phyloP scores from a whole-genome alignment of 495 filamentous ascomycete genomes.

The Aspergillus affinis region DNA sequence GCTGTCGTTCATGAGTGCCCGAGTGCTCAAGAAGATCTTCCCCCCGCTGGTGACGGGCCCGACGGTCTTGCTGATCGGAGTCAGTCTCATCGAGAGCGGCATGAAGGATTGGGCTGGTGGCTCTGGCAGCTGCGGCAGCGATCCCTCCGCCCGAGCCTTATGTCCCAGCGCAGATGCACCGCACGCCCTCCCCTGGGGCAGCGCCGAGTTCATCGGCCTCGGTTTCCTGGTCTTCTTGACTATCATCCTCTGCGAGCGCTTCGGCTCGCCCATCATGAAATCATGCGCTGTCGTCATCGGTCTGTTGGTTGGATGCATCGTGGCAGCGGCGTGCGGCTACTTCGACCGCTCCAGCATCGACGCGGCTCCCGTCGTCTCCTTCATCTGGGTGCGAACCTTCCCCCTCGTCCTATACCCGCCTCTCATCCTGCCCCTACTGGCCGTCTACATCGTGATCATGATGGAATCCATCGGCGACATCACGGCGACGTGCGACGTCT shows the following conservation, averaged over 20 bases:
- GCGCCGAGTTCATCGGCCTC: slow-evolving; percentile 81
- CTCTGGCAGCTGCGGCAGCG: slow-evolving; percentile 56
- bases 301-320: slow-evolving; percentile 82
- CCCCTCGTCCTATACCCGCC: slow-evolving; percentile 77
- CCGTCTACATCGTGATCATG: slow-evolving; percentile 83
- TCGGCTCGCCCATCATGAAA: slow-evolving; percentile 78
- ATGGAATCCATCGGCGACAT: slow-evolving; percentile 84
- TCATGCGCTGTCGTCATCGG: slow-evolving; percentile 77
- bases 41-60: slow-evolving; percentile 87
- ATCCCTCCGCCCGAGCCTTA: slow-evolving; percentile 54
- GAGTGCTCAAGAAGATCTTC: slow-evolving; percentile 72
- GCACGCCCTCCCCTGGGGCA: slow-evolving; percentile 84
- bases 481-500: slow-evolving; percentile 69
- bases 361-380: slow-evolving; percentile 69
- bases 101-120: slow-evolving; percentile 88
- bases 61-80: slow-evolving; percentile 76
- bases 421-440: slow-evolving; percentile 77
- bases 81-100: slow-evolving; percentile 70
- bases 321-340: slow-evolving; percentile 81
- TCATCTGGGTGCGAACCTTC: slow-evolving; percentile 92
- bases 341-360: slow-evolving; percentile 72
- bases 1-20: slow-evolving; percentile 58
- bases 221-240: slow-evolving; percentile 90
- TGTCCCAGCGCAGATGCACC: slow-evolving; percentile 75
- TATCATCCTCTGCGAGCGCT: slow-evolving; percentile 82